Evolutionary conservation across 345 rosid species (phyloP).

Genomic region (Lepidium africanum): DNA sequence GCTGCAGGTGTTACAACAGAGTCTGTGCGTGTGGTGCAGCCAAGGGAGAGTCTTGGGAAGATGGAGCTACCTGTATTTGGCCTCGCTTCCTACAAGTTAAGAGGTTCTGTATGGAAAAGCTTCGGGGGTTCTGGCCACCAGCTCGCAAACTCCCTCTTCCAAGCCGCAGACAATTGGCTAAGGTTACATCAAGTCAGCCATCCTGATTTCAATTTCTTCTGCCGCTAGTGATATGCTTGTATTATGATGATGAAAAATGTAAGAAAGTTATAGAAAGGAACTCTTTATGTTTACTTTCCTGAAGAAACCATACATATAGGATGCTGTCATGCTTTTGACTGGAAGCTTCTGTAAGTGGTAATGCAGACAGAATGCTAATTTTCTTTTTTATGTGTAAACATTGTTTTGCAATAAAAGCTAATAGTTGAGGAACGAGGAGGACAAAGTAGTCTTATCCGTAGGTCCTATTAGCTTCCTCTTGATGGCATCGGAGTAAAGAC

Average conservation of each 20-base stretch:
- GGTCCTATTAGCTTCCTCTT: conserved; percentile 34
- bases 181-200: conserved; percentile 50
- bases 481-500: conserved; percentile 43
- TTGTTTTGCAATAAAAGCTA: conserved; percentile 18
- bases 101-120: conserved; percentile 73
- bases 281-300: neutral
- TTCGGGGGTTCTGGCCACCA: conserved; percentile 40
- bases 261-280: conserved; percentile 12
- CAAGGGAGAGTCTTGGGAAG: conserved; percentile 27
- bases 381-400: neutral
- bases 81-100: conserved; percentile 77
- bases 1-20: conserved; percentile 12
- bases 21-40: conserved; percentile 22
- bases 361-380: neutral
- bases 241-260: neutral
- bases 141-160: conserved; percentile 41
- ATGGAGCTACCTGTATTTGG: conserved; percentile 55
- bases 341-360: neutral
- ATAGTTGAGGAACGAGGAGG: conserved; percentile 1
- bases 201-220: conserved; percentile 79
- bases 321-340: neutral
- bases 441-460: neutral
- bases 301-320: conserved; percentile 5
- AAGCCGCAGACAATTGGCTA: conserved; percentile 63
- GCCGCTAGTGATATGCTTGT: conserved; percentile 23